Evolutionary conservation across 495 filamentous ascomycete species (phyloP).

Genomic region (Penicillium samsonianum): DNA sequence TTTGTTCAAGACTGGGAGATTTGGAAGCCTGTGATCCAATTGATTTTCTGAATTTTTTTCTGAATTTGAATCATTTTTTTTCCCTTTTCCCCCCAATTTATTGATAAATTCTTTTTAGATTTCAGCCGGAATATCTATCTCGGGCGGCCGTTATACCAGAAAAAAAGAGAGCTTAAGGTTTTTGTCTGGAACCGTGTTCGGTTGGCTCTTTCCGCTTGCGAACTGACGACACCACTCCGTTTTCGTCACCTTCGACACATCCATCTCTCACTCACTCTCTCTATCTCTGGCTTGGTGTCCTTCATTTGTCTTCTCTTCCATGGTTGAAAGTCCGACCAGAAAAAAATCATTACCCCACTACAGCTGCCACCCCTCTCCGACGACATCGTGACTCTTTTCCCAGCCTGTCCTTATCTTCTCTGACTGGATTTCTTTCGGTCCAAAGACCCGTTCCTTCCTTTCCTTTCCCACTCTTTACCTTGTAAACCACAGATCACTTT

Average conservation of each 20-base stretch:
- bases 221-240: constrained; percentile 39
- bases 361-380: constrained; percentile 22
- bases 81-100: constrained; percentile 2
- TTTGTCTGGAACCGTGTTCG: constrained; percentile 14
- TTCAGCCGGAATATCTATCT: not conserved
- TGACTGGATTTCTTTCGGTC: constrained; percentile 12
- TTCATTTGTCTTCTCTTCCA: constrained; percentile 10
- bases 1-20: constrained; percentile 18
- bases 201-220: constrained; percentile 33
- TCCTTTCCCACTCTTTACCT: constrained; percentile 9
- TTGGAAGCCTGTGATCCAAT: constrained; percentile 23
- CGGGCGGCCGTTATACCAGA: not conserved
- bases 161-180: constrained; percentile 8
- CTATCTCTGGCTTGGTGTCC: constrained; percentile 22
- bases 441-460: constrained; percentile 12
- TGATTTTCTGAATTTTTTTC: constrained; percentile 18
- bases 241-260: constrained; percentile 17
- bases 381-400: constrained; percentile 28
- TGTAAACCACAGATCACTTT: constrained; percentile 15
- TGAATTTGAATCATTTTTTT: constrained; percentile 7
- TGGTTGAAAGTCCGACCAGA: not conserved
- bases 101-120: not conserved
- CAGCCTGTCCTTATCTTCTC: constrained; percentile 24
- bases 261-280: constrained; percentile 7
- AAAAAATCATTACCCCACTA: constrained; percentile 20